Conservation (phyloP, 2,329 filamentous ascomycete genomes). For the Fusarium nisikadoi region DNA sequence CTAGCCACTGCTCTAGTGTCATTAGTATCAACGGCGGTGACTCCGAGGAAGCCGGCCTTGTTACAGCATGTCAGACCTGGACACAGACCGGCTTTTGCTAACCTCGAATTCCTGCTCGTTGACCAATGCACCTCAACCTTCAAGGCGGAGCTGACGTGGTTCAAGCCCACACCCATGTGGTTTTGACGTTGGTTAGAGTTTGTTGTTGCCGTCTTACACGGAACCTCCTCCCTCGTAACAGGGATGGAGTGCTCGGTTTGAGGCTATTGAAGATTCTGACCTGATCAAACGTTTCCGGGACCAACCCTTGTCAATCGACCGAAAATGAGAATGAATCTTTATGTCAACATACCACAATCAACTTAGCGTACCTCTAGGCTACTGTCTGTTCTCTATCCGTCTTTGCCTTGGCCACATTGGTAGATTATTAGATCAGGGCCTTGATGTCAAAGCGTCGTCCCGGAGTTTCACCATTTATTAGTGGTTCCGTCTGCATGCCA, state of each 20-base stretch:
- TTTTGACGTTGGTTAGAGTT: neutral
- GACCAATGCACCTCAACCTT: neutral
- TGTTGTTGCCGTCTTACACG: neutral
- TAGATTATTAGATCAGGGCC: conserved; percentile 1
- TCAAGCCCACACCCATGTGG: neutral
- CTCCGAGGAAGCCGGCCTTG: conserved; percentile 22
- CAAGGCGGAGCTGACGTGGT: neutral
- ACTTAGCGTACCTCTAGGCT: conserved; percentile 13
- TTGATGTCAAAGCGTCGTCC: conserved; percentile 39
- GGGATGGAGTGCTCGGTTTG: neutral
- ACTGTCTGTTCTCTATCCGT: conserved; percentile 17
- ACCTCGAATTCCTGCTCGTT: conserved; percentile 15
- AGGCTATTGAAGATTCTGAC: conserved; percentile 23
- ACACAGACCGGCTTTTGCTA: conserved; percentile 33
- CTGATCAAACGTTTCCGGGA: conserved; percentile 13
- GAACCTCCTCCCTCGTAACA: neutral
- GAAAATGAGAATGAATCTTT: neutral
- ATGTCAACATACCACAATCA: neutral
- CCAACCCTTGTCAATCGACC: conserved; percentile 6
- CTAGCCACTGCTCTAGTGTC: conserved; percentile 14
- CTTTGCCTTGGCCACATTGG: conserved; percentile 15
- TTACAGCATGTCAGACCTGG: conserved; percentile 25
- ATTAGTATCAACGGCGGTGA: conserved; percentile 16
- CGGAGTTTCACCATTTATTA: conserved; percentile 43
- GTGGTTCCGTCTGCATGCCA: conserved; percentile 26